phyloP scores from a whole-genome alignment of 2,329 filamentous ascomycete genomes.

The Fusarium sp. region DNA sequence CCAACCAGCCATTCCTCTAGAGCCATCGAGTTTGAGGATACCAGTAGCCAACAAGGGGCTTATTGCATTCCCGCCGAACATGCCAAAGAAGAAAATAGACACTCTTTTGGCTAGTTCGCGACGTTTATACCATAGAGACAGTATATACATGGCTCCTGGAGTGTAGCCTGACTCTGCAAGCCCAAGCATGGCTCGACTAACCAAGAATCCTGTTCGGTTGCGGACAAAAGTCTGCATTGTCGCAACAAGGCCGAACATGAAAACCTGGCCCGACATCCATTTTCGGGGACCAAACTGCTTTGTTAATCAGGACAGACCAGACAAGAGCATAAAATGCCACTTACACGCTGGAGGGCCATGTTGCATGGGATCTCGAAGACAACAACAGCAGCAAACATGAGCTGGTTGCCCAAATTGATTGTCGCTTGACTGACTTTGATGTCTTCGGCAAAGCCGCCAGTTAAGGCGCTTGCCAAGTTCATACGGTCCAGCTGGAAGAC shows the following conservation, averaged over 20 bases:
- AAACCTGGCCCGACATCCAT: slow-evolving; percentile 63
- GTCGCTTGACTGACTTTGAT: slow-evolving; percentile 58
- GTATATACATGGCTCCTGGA: slow-evolving; percentile 62
- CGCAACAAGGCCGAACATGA: slow-evolving; percentile 61
- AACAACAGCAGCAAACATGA: slow-evolving; percentile 65
- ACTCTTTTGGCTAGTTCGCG: slow-evolving; percentile 60
- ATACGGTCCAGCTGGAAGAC: slow-evolving; percentile 66
- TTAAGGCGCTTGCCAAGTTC: slow-evolving; percentile 64
- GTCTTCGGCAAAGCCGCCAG: slow-evolving; percentile 58
- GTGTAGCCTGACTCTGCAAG: slow-evolving; percentile 65
- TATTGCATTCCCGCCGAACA: slow-evolving; percentile 63
- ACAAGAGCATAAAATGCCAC: not conserved
- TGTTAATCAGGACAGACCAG: not conserved
- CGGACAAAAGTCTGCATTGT: slow-evolving; percentile 58
- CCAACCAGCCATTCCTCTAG: slow-evolving; percentile 58
- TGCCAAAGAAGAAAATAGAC: slow-evolving; percentile 65
- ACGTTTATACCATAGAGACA: slow-evolving; percentile 64
- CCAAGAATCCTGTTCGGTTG: slow-evolving; percentile 58
- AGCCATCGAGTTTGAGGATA: slow-evolving; percentile 58
- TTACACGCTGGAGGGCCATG: slow-evolving; percentile 53
- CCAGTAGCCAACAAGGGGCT: slow-evolving; percentile 62
- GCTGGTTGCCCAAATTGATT: slow-evolving; percentile 65
- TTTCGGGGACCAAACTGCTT: slow-evolving; percentile 38
- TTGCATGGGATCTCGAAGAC: slow-evolving; percentile 65
- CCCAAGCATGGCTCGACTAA: slow-evolving; percentile 58